Base-by-base conservation (phyloP, 2,329 filamentous ascomycete species). In the Knufia petricola region DNA sequence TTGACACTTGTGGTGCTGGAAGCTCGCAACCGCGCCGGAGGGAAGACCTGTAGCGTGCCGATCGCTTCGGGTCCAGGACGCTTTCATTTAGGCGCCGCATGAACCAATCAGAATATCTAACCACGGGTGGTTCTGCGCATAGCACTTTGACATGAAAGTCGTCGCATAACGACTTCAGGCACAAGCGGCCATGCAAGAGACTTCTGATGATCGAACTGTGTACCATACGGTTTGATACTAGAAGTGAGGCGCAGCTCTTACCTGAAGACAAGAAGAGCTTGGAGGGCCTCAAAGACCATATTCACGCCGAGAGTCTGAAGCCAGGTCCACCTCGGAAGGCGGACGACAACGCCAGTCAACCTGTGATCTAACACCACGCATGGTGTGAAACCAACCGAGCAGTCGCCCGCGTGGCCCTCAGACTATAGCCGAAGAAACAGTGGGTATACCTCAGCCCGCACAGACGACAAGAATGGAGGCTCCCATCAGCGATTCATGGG, bases 401-500 rank as follows among this genome's bases (percentile, higher is more conserved):
- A 76, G 3, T 71, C 67, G 3, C 73, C 75, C 0, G 56, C 74
- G 1, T 78, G 63, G 55, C 76, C 79, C 53, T 63, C 79, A 12
- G 66, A 75, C 55, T 77, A 79, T 61, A 72, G 70, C 64, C 70
- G 69, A 52, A 67, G 65, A 3, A 71, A 72, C 3, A 69, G 69
- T 2, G 76, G 77, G 0, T 61, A 78, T 1, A 48, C 73, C 49
- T 61, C 68, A 28, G 73, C 78, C 67, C 64, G 71, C 0, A 75
- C 73, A 0, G 75, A 78, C 52, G 55, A 62, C n/a, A 70, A 73
- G 48, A 55, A 66, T 31, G 76, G 76, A 4, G 76, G 70, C 0
- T 73, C 78, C 53, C 68, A 75, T 52, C 63, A 78, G 6, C 66
- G 74, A 1, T 54, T 73, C 10, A 63, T 9, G 13, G 19, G 8